These are phyloP conservation scores for Botrytis medusae DNA, from an alignment of 2,329 filamentous ascomycete species.

Conservation along the genomic window DNA sequence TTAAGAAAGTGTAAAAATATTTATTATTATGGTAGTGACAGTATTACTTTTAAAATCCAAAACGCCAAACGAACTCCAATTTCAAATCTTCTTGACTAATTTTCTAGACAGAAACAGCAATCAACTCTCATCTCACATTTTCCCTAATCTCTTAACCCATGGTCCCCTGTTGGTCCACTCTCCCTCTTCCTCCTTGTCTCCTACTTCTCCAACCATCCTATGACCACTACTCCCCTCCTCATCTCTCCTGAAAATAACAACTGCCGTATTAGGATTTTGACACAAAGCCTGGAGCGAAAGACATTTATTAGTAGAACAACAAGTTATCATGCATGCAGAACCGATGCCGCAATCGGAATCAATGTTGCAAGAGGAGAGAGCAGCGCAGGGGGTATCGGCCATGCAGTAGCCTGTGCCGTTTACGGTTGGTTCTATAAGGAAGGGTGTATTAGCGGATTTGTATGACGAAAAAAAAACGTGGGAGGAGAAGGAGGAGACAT, in stretches of 20 bases:
- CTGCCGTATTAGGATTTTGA: not conserved
- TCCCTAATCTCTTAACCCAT: not conserved
- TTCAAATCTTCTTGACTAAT: not conserved
- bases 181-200: not conserved
- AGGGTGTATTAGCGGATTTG: not conserved
- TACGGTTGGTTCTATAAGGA: slow-evolving; percentile 1
- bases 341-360: slow-evolving; percentile 1
- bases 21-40: not conserved
- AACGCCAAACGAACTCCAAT: not conserved
- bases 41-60: not conserved
- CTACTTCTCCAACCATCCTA: not conserved
- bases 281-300: not conserved
- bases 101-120: not conserved
- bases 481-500: not conserved
- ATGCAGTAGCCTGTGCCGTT: slow-evolving; percentile 17
- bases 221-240: not conserved
- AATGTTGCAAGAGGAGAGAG: slow-evolving; percentile 8
- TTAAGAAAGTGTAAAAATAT: not conserved
- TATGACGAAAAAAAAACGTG: no score
- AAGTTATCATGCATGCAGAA: slow-evolving; percentile 15
- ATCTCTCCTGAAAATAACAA: not conserved
- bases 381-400: slow-evolving; percentile 2
- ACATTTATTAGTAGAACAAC: slow-evolving; percentile 16
- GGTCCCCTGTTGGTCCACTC: slow-evolving; percentile 15
- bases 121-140: not conserved